Evolutionary conservation across 2,329 filamentous ascomycete genomes (phyloP).

Genomic region (Malbranchea zuffiana): DNA sequence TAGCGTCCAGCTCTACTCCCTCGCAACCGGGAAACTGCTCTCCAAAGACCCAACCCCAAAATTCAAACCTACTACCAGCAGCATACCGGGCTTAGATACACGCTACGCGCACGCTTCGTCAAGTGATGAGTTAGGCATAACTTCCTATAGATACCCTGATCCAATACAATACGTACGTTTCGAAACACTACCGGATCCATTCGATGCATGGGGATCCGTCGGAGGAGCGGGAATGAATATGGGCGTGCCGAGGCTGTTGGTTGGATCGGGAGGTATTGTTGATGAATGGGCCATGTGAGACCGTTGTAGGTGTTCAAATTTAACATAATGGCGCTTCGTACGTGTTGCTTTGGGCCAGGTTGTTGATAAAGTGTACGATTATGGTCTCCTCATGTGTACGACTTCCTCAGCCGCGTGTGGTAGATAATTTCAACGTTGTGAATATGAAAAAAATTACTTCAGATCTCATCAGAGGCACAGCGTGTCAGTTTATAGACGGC

Average conservation of each 20-base stretch:
- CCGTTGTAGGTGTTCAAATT: too few species aligned
- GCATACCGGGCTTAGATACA: neutral
- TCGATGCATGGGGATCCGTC: constrained; percentile 6
- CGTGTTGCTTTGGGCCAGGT: too few species aligned
- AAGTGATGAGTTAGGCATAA: neutral
- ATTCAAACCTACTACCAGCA: constrained; percentile 1
- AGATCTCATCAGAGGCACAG: too few species aligned
- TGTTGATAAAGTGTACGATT: too few species aligned
- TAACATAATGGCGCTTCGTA: too few species aligned
- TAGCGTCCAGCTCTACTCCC: constrained; percentile 30
- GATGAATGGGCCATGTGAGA: constrained; percentile 26
- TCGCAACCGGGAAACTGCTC: constrained; percentile 27
- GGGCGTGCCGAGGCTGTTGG: constrained; percentile 27
- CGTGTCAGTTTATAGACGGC: too few species aligned
- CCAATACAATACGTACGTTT: constrained; percentile 26
- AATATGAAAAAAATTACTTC: too few species aligned
- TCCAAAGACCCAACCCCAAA: too few species aligned
- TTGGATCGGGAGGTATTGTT: constrained; percentile 23
- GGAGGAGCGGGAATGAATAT: constrained; percentile 20
- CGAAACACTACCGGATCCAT: constrained; percentile 16
- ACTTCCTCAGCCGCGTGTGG: too few species aligned
- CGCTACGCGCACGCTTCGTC: neutral
- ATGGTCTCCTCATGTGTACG: too few species aligned
- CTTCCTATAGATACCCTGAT: constrained; percentile 15
- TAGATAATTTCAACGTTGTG: too few species aligned